Base-by-base conservation (phyloP, 2,329 filamentous ascomycete genomes). In the Karstenula rhodostoma region DNA sequence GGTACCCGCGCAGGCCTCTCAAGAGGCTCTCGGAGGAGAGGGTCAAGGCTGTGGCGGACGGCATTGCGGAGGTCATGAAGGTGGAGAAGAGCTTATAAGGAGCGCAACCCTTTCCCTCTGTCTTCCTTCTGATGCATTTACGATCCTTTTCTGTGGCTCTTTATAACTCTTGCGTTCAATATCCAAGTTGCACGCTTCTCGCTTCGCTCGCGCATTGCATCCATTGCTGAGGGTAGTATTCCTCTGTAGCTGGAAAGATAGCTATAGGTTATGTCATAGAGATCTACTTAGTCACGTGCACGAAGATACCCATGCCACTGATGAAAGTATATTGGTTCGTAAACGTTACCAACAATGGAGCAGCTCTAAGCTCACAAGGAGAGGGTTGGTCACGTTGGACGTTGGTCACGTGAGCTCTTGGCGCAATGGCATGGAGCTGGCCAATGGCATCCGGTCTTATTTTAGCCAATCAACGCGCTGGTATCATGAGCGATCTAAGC, bases 1-100 rank as follows among this genome's bases (percentile, higher is more conserved):
- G 90, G 3, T 87, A 88, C 75, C 91, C 92, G 5, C 86, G 93
- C 61, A 83, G 85, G 69, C 92, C 92, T 55, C 83, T 94, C 66
- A 89, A 89, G 83, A 84, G 87, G 61, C 78, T 92, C 53, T 84
- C 86, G 43, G 78, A 87, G 70, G 87, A 85, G 42, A 82, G 82
- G 71, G 81, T 85, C 19, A 77, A 76, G 58, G 70, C 74, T 2
- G 72, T 81, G 23, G 74, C 73, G n/a, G 75, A 81, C 27, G 76
- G 77, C 15, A 78, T 81, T 48, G 70, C 68, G 63, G 89, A 91
- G 74, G 85, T 86, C 12, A 90, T 91, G 86, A 85, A 87, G 62
- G 76, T 91, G 51, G 89, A 91, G 80, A 79, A 75, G 54, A 78
- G 74, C 60, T 72, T 80, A 70, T 78, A 63, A 54, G 35, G 5